phyloP scores from a whole-genome alignment of 495 filamentous ascomycete species.

The Xylaria palmicola region DNA sequence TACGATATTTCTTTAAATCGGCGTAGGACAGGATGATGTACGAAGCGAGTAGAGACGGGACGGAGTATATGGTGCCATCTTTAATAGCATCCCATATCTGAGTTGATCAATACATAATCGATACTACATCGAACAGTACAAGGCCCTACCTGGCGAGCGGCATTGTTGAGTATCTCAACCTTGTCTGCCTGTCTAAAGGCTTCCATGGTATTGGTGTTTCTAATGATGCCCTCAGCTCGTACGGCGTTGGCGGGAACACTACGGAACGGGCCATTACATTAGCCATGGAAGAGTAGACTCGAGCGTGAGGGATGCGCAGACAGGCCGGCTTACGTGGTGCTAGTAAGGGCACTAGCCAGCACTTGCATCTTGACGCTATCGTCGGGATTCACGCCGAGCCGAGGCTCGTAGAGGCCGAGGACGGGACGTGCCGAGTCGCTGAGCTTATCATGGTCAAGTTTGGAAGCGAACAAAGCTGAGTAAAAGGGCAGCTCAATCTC shows the following conservation, averaged over 20 bases:
- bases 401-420: slow-evolving; percentile 87
- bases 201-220: slow-evolving; percentile 94
- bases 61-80: slow-evolving; percentile 92
- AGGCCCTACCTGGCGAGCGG: slow-evolving; percentile 68
- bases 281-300: slow-evolving; percentile 4
- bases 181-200: slow-evolving; percentile 82
- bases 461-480: slow-evolving; percentile 78
- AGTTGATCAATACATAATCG: slow-evolving; percentile 15
- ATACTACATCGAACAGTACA: not conserved
- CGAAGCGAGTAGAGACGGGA: slow-evolving; percentile 83
- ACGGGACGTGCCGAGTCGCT: slow-evolving; percentile 85
- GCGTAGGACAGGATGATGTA: slow-evolving; percentile 92
- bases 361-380: slow-evolving; percentile 83
- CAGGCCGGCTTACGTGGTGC: slow-evolving; percentile 68
- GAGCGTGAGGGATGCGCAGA: not conserved
- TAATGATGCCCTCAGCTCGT: slow-evolving; percentile 89
- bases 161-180: slow-evolving; percentile 64
- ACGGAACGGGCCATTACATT: slow-evolving; percentile 11
- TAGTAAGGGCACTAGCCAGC: slow-evolving; percentile 78
- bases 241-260: slow-evolving; percentile 72
- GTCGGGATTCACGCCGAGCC: slow-evolving; percentile 62
- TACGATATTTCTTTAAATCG: slow-evolving; percentile 93
- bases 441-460: slow-evolving; percentile 95
- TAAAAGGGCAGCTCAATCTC: slow-evolving; percentile 97
- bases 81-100: slow-evolving; percentile 97